Base-by-base conservation (phyloP, 2,329 filamentous ascomycete species). In the Aspergillus piperis region DNA sequence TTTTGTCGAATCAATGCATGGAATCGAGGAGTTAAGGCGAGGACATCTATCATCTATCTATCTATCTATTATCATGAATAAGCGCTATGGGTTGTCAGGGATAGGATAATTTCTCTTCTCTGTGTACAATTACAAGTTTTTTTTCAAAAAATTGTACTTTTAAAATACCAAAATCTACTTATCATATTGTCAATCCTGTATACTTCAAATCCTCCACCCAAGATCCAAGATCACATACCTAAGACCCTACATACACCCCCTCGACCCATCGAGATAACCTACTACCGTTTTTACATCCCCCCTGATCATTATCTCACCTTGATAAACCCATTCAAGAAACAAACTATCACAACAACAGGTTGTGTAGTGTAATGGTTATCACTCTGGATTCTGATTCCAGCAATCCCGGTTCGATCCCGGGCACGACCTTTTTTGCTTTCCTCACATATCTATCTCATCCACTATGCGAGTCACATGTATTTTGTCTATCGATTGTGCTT, bases 351-450 rank as follows among this genome's bases (percentile, higher is more conserved):
- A 41, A 53, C 13, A 7, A 53, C 32, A 23, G 51, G 51, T 53
- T 53, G 51, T 53, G 51, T 53, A 53, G 51, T 53, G 51, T 53
- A 53, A 53, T 53, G 51, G 51, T 53, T 23, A 53, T 38, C 51
- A 53, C 51, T 39, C 51, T 39, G 51, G 51, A 53, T 53, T 53
- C 51, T 53, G 51, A 53, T 53, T 53, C 51, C 51, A 39, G 51
- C 39, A 53, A 53, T 53, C 51, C 51, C 51, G 51, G 51, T 53
- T 53, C 51, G 51, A 53, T 53, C 51, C 51, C 51, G 51, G 51
- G 51, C 51, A 53, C 51, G 51, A 53, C 51, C 51, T 53, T 53
- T 53, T 53, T 41, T 21, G 8, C 3, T 27, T 5, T 10, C 1
- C 3, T 27, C 11, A 2, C 23, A 10, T 30, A 30, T 10, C 2